Evolutionary conservation across 495 filamentous ascomycete species (phyloP).

Genomic region (Pyronema domesticum): DNA sequence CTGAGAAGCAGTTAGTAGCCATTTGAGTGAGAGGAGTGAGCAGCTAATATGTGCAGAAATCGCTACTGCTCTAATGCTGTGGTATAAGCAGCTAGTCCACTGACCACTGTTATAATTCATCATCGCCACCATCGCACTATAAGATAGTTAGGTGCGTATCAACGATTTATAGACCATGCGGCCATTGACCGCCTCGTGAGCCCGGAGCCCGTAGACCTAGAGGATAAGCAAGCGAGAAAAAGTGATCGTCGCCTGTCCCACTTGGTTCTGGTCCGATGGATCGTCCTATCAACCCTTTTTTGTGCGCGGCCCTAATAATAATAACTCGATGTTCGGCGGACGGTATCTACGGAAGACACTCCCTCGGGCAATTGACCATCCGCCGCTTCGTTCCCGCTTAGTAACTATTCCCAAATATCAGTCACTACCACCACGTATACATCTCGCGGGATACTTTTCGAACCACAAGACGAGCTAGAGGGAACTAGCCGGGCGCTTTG

Average conservation of each 20-base stretch:
- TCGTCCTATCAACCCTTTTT: neutral
- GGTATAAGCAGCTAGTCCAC: neutral
- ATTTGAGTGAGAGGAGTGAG: neutral
- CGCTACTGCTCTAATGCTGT: too few relatives aligned
- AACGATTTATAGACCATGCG: neutral
- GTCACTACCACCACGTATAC: slow-evolving; percentile 2
- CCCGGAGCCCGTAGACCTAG: neutral
- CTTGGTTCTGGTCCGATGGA: neutral
- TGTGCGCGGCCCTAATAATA: neutral
- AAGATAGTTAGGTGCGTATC: neutral
- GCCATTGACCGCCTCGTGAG: neutral
- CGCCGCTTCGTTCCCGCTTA: neutral
- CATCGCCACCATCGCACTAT: neutral
- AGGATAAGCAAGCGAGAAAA: neutral
- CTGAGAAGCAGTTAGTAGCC: neutral
- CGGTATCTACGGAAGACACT: neutral
- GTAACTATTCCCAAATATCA: neutral
- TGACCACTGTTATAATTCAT: neutral
- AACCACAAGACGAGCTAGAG: neutral
- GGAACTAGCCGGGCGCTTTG: slow-evolving; percentile 2
- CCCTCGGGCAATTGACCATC: neutral
- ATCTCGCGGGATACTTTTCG: neutral
- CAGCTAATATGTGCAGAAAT: neutral
- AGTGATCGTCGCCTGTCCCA: neutral
- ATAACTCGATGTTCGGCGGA: neutral